Percentiles rank a stretch among this genome's conserved stretches.
phyloP scores from a whole-genome alignment of 176 grass and related monocot genomes.

The Dactylis glomerata region DNA sequence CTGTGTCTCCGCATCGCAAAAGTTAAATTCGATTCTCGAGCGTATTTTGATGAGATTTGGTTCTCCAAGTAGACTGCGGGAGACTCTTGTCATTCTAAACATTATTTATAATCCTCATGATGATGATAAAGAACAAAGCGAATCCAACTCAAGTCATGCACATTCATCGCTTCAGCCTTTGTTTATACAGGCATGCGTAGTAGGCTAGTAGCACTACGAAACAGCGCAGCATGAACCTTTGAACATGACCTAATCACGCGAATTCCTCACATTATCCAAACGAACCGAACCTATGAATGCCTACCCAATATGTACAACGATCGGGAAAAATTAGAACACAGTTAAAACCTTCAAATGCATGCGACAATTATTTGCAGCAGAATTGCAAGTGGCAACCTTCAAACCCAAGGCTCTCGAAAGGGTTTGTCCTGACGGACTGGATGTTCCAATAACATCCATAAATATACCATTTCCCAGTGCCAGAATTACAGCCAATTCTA shows the following conservation, averaged over 20 bases:
- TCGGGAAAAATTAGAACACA: too few species aligned
- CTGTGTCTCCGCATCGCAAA: background rate
- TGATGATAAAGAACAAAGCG: background rate
- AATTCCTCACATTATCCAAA: too few species aligned
- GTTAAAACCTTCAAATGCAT: too few species aligned
- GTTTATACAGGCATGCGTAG: too few species aligned
- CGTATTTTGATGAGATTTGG: background rate
- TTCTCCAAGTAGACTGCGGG: background rate
- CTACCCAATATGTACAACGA: too few species aligned
- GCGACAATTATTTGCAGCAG: background rate
- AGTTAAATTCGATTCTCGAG: background rate
- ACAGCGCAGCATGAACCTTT: too few species aligned
- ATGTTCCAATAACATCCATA: background rate
- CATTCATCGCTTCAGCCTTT: too few species aligned
- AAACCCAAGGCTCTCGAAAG: background rate
- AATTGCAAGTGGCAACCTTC: background rate
- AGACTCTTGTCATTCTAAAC: background rate
- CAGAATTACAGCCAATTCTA: constrained; percentile 31
- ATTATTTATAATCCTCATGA: background rate
- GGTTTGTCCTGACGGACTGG: background rate
- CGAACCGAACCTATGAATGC: too few species aligned
- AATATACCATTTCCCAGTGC: constrained; percentile 13
- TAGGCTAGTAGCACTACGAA: too few species aligned
- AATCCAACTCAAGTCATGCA: background rate
- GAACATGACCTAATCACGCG: too few species aligned